Percentiles rank a stretch among this genome's conserved stretches.
Conservation (phyloP, 2,329 filamentous ascomycete species). For the Colletotrichum falcatum region DNA sequence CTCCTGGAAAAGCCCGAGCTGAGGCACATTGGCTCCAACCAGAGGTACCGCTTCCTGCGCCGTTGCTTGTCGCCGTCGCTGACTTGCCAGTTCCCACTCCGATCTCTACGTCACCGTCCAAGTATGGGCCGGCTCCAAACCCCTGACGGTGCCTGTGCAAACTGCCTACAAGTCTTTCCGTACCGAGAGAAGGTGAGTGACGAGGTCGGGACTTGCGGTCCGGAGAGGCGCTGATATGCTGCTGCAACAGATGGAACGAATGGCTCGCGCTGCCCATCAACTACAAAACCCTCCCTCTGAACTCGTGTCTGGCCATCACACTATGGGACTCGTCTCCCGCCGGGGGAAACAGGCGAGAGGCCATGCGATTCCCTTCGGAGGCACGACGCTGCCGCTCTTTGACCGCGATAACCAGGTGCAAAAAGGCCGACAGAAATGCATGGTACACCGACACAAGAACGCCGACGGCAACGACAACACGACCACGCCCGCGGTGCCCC, state of each 20-base stretch:
- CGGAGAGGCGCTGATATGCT: slow-evolving; percentile 27
- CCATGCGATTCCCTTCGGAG: slow-evolving; percentile 91
- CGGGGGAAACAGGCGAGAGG: slow-evolving; percentile 75
- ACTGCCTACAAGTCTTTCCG: slow-evolving; percentile 95
- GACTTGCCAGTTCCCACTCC: slow-evolving; percentile 72
- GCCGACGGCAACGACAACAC: slow-evolving; percentile 88
- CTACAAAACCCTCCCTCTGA: slow-evolving; percentile 84
- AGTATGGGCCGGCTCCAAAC: slow-evolving; percentile 96
- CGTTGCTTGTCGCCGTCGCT: slow-evolving; percentile 43
- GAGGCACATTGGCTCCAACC: slow-evolving; percentile 88
- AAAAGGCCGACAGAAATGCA: slow-evolving; percentile 93
- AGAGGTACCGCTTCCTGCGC: slow-evolving; percentile 62
- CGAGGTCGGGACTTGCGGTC: background rate
- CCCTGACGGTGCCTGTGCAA: slow-evolving; percentile 89
- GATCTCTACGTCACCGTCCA: slow-evolving; percentile 95
- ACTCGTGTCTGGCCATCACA: slow-evolving; percentile 89
- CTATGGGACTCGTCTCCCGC: slow-evolving; percentile 93
- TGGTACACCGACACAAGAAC: slow-evolving; percentile 81
- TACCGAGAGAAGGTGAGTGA: slow-evolving; percentile 69
- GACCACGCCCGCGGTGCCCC: slow-evolving; percentile 78
- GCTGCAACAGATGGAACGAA: slow-evolving; percentile 82
- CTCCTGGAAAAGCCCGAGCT: slow-evolving; percentile 83
- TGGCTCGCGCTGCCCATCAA: slow-evolving; percentile 91
- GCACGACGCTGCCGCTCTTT: slow-evolving; percentile 92
- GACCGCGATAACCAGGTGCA: slow-evolving; percentile 91